Base-by-base conservation (phyloP, 73 alveolate species). In the Stentor coeruleus region DNA sequence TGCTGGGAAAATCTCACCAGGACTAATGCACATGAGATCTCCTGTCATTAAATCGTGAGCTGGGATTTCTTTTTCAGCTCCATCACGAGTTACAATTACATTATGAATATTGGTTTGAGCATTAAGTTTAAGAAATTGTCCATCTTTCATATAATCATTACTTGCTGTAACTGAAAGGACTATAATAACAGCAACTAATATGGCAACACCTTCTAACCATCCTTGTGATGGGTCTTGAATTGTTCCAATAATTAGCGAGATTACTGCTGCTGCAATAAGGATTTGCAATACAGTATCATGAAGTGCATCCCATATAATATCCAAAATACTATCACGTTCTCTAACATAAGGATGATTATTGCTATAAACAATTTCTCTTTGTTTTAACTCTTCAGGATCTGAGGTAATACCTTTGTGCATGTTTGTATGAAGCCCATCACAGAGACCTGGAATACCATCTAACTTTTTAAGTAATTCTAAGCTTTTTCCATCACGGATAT, bases 221-320 rank as follows among this genome's bases (percentile, higher is more conserved):
- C 94, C 95, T 58, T 31, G 86, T 82, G 37, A 83, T 2, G 90
- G 59, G 37, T 97, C 99, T 81, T 95, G 90, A 86, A 93, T 86
- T 36, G 92, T 89, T 3, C 99, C 99, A 39, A 97, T 97, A 15
- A 87, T 86, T 40, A 97, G 86, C 3, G 98, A 94, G 0, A 97
- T 98, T 35, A 93, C 88, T 26, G 98, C 97, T 31, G 99, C 99
- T 26, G 87, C 80, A 35, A 97, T 82, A 41, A 97, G 87, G 72
- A 97, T 89, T 91, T 98, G 87, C 57, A 97, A 82, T 37, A 96
- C 95, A 74, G 88, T 91, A 84, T 97, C 99, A 87, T 97, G 98
- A 66, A 97, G 94, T 89, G 93, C 86, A 74, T 94, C 99, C 38
- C 90, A 75, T 31, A 75, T 38, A 30, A 66, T 66, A 11, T 66